A percentile compares a stretch with the other conserved stretches of the same genome.
phyloP scores from a whole-genome alignment of 495 filamentous ascomycete species.

The Paragyromitra xinjiangensis region DNA sequence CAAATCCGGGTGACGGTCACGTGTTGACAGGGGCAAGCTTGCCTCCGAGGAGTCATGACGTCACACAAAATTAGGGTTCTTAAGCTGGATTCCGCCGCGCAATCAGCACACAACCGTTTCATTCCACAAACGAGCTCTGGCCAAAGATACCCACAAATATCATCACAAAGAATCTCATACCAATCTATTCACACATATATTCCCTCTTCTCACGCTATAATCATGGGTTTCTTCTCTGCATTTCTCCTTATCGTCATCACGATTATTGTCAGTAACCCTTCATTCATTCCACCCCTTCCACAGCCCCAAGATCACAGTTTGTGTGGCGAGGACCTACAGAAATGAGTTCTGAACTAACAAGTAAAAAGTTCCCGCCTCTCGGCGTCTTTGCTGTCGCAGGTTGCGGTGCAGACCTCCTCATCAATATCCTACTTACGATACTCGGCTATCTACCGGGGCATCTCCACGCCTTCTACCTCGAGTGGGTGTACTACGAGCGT shows the following conservation, averaged over 20 bases:
- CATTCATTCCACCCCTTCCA: not conserved
- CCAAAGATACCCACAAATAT: slow-evolving; percentile 6
- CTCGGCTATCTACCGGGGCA: slow-evolving; percentile 78
- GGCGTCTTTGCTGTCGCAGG: slow-evolving; percentile 92
- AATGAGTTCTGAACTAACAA: slow-evolving; percentile 1
- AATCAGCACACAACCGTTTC: slow-evolving; percentile 1
- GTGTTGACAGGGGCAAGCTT: slow-evolving; percentile 5
- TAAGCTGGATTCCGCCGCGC: slow-evolving; percentile 19
- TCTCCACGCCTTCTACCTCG: slow-evolving; percentile 88
- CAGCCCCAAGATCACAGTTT: not conserved
- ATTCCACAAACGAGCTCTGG: slow-evolving; percentile 3
- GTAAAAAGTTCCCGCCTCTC: slow-evolving; percentile 72
- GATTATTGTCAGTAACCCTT: slow-evolving; percentile 62
- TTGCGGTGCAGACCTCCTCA: slow-evolving; percentile 80
- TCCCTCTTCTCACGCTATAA: slow-evolving; percentile 30
- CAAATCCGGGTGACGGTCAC: not conserved
- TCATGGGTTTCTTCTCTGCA: slow-evolving; percentile 66
- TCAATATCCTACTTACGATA: slow-evolving; percentile 87
- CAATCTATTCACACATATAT: not conserved
- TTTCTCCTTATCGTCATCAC: slow-evolving; percentile 68
- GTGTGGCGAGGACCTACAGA: not conserved
- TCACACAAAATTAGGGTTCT: slow-evolving; percentile 1
- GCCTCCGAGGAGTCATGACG: slow-evolving; percentile 2
- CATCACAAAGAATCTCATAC: not conserved
- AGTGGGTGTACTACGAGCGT: slow-evolving; percentile 85